Percentiles rank a stretch among this genome's conserved stretches.
Evolutionary conservation across 495 filamentous ascomycete genomes (phyloP).

Genomic region (Podospora anserina): DNA sequence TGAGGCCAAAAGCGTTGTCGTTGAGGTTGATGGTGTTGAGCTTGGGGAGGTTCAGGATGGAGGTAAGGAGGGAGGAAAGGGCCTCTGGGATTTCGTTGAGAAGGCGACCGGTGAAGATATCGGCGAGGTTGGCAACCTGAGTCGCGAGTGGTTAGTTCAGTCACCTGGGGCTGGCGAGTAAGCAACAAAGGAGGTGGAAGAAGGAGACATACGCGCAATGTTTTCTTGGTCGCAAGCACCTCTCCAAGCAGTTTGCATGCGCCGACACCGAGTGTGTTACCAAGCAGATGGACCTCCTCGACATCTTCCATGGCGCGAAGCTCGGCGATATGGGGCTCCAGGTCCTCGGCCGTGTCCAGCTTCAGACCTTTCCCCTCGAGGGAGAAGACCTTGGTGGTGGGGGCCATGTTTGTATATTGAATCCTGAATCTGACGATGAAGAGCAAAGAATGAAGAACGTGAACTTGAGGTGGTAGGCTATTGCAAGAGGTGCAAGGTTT

Average conservation of each 20-base stretch:
- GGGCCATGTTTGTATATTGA: constrained; percentile 40
- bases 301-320: constrained; percentile 69
- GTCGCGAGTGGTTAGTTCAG: constrained; percentile 22
- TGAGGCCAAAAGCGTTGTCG: constrained; percentile 96
- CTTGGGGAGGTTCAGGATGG: constrained; percentile 75
- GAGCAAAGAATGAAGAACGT: not conserved
- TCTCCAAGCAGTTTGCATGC: constrained; percentile 80
- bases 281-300: constrained; percentile 77
- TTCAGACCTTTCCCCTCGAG: constrained; percentile 88
- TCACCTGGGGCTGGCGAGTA: not conserved
- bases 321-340: constrained; percentile 76
- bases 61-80: constrained; percentile 75
- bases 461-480: not conserved
- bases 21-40: constrained; percentile 92
- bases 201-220: constrained; percentile 56
- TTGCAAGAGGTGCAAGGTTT: not conserved
- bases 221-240: constrained; percentile 74
- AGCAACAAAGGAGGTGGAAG: not conserved
- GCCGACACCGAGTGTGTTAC: constrained; percentile 87
- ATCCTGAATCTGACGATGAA: constrained; percentile 5
- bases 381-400: constrained; percentile 69
- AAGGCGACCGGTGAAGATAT: constrained; percentile 94
- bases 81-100: constrained; percentile 91
- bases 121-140: constrained; percentile 82
- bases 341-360: constrained; percentile 80